A percentile compares a stretch with the other conserved stretches of the same genome.
These are phyloP conservation scores for Flaveria linearis DNA, from an alignment of 129 eudicot genomes.

Conservation along the genomic window DNA sequence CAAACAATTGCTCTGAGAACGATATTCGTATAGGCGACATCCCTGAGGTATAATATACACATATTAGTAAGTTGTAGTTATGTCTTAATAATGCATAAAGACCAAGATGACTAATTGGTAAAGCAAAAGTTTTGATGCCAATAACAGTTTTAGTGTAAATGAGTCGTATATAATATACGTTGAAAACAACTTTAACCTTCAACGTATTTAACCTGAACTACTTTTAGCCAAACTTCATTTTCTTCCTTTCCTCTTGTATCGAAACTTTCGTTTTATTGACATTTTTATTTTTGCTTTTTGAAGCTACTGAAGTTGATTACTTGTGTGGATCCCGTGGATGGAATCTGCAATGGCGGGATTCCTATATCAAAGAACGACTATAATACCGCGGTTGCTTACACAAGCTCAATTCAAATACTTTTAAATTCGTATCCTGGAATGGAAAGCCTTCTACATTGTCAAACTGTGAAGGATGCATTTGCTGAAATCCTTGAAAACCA, in stretches of 20 bases:
- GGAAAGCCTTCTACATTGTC: constrained; percentile 78
- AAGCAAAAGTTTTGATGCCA: no score
- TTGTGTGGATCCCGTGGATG: constrained; percentile 46
- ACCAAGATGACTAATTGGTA: no score
- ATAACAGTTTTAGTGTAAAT: neutral
- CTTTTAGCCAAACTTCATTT: neutral
- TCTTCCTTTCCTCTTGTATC: no score
- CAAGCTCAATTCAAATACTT: constrained; percentile 62
- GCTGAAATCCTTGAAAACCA: constrained; percentile 58
- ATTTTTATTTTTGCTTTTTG: constrained; percentile 12
- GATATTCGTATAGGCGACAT: constrained; percentile 71
- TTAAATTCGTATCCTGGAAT: constrained; percentile 63
- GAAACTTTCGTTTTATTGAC: neutral
- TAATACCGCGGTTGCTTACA: constrained; percentile 51
- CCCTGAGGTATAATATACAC: constrained; percentile 53
- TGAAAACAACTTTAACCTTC: neutral
- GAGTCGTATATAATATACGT: neutral
- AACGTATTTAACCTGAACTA: neutral
- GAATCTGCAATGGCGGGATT: constrained; percentile 69
- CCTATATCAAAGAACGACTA: constrained; percentile 48
- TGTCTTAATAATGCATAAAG: no score
- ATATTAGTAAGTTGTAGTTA: neutral
- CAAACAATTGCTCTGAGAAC: constrained; percentile 62
- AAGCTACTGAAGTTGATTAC: constrained; percentile 56
- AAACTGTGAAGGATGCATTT: constrained; percentile 62